Evolutionary conservation across 306 rosid genomes (phyloP), one percentile per base, ranked within the genome.

Genomic region (Quercus bicolor): DNA sequence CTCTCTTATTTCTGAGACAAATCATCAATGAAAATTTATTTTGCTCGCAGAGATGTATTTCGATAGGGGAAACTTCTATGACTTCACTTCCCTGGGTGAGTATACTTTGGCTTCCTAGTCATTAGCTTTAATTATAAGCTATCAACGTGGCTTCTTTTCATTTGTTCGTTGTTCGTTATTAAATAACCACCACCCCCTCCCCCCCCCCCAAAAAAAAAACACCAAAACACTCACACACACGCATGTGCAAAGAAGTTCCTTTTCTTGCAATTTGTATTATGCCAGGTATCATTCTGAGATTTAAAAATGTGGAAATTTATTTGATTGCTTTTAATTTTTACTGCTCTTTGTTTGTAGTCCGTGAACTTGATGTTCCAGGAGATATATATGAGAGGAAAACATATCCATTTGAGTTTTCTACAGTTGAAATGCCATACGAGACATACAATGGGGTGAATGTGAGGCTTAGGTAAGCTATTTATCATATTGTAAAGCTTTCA

Each of bases 351-450:
- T 80, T 79, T 82, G 85, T 87, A 95, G 99, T 95, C 79, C 90
- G 99, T 70, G 99, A 95, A 83, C 86, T 95, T 77, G 99, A 95
- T 84, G 94, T 95, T 81, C 99, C 99, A 40, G 99, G 99, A 84
- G 99, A 95, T 33, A 87, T 95, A 68, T 93, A 92, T 81, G 99
- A 95, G 84, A 90, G 84, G 89, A 95, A 95, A 88, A 88, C 93
- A 4, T 95, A 91, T 86, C 93, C 96, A 73, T 95, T 95, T 76
- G 99, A 95, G 76, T 95, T 95, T 84, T 95, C 98, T 70, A 95
- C 98, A 2, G 99, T 95, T 77, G 99, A 95, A 84, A 95, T 95
- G 99, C 99, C 99, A 24, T 93, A 95, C 75, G 99, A 95, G 86
- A 87, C 97, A 37, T 95, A 95, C 89, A 95, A 92, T 78, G 99